Evolutionary conservation across 2,329 filamentous ascomycete species (phyloP), one percentile per base, ranked within the genome.

Genomic region (Aspergillus luchuensis): DNA sequence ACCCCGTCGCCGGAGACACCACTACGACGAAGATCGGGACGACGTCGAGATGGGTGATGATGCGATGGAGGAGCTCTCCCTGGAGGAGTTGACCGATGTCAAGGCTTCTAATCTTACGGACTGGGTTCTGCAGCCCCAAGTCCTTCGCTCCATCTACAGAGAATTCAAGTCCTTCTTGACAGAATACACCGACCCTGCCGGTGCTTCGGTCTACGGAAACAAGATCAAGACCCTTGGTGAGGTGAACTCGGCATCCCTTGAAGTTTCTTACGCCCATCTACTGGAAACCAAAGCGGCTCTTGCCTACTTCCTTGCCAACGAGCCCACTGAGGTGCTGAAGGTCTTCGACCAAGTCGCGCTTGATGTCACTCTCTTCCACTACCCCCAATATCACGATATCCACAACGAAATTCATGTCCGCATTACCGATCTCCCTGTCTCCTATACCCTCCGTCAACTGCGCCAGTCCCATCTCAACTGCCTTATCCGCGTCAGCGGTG

Each of bases 121-220:
- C 66, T 99, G 96, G 96, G 90, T 99, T 45, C 89, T 91, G 13
- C 89, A 93, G 69, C 91, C 91, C 3, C 87, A 92, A 13, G 95
- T 99, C 11, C 91, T 97, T 78, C 87, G 91, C 68, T 96, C 93
- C 1, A 95, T 99, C 77, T 93, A 92, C 73, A 87, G 94, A 71
- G 95, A 99, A 78, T 99, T 99, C 86, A 97, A 96, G 77, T 90
- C 91, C 3, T 99, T 99, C 81, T 81, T 99, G 70, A 98, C 95
- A 10, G 94, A 97, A 69, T 98, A 96, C 76, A 97, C 89, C 5
- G 95, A 99, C 71, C 88, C 92, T 57, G 88, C 89, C 65, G 93
- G 92, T 57, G 89, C 87, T 4, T 99, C 95, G 0, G 92, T 99
- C 54, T 99, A 99, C 75, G 95, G 95, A 57, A 93, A 92, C 68